Base-by-base conservation (phyloP, 129 eudicot genomes). In the Mikania micrantha region DNA sequence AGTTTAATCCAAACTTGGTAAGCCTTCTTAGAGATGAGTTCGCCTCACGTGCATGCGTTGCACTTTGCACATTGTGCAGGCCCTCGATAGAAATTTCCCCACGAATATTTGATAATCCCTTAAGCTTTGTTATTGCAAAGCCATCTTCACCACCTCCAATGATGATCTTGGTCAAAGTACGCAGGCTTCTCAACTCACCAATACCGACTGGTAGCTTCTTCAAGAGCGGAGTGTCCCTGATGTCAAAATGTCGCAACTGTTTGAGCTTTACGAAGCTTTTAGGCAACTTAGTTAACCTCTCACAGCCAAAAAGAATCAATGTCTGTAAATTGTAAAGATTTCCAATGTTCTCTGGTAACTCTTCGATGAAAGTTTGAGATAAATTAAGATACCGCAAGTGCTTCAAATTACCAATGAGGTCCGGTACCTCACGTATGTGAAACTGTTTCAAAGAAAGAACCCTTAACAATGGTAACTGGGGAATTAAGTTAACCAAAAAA, bases 351-450 rank as follows among this genome's bases (percentile, higher is more conserved):
- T 63, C 53, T 0, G 69, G 53, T 5, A 63, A 63, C 11, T 20
- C 12, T 22, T 7, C 36, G 27, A 68, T 60, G 11, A 4, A 0
- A 16, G 79, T 74, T 7, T 12, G n/a, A 21, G 79, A 74, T 41
- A 41, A 60, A 62, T 57, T 74, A 74, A 49, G 76, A 74, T 63
- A 40, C 53, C 69, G 19, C 69, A 63, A 13, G 13, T 63, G 69
- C 36, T 63, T 39, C 36, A 63, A 4, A 40, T 7, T 40, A 13
- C 69, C 52, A 63, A 63, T 39, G 53, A 22, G 13, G 0, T 63
- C 22, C 1, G 67, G 67, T 48, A 47, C 72, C 72, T 67, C 47
- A 7, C 7, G 29, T 47, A 66, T 47, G 0, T 9, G 35, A 56
- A 19, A 71, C 3, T 3, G 32, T 17, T 21, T 53, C 42, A 74